Evolutionary conservation across 2,329 filamentous ascomycete genomes (phyloP).

Genomic region (Trichophyton mentagrophytes): DNA sequence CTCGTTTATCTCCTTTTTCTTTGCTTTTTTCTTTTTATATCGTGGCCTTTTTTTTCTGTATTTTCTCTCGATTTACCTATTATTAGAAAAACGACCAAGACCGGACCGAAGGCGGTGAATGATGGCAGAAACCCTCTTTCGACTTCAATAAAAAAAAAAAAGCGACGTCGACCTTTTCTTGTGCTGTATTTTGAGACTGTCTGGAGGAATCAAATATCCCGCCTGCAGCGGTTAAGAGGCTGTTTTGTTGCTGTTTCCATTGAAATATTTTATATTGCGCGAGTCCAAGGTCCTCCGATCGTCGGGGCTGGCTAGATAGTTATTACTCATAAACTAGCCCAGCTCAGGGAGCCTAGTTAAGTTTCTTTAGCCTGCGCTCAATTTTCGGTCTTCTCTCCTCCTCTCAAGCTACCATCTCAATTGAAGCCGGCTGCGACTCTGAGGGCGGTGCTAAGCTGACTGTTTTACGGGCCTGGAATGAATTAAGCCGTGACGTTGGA

Average conservation of each 20-base stretch:
- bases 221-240: too few relatives aligned
- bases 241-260: background rate
- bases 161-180: background rate
- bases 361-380: background rate
- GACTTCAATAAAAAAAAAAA: background rate
- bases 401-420: background rate
- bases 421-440: background rate
- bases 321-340: background rate
- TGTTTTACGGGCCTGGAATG: background rate
- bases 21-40: background rate
- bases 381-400: background rate
- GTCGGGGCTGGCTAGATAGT: background rate
- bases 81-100: background rate
- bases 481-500: background rate
- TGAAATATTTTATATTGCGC: background rate
- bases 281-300: background rate
- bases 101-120: background rate
- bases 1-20: background rate
- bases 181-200: background rate
- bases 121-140: background rate
- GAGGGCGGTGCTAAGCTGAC: background rate
- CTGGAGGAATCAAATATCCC: background rate
- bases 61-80: background rate
- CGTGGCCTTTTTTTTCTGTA: background rate
- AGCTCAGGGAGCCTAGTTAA: background rate